These are phyloP conservation scores for Penicillium sp. DNA, from an alignment of 2,329 filamentous ascomycete species.

Conservation along the genomic window DNA sequence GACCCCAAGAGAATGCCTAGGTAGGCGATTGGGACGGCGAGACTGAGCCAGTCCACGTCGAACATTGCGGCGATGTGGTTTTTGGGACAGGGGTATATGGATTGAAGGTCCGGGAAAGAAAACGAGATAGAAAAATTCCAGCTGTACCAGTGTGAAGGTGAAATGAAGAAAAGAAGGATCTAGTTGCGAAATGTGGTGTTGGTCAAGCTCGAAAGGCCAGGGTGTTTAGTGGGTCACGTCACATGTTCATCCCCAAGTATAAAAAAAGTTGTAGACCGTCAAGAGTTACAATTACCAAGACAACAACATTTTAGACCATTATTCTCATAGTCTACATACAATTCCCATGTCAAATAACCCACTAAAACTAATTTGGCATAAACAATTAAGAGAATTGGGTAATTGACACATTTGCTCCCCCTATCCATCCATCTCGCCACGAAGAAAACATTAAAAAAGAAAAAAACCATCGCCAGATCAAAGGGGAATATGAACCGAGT, in stretches of 20 bases:
- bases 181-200: background rate
- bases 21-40: constrained; percentile 85
- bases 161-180: background rate
- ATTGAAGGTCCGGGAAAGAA: background rate
- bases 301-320: background rate
- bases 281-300: background rate
- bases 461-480: constrained; percentile 4
- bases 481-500: constrained; percentile 7
- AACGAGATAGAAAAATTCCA: background rate
- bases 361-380: constrained; percentile 1
- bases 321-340: constrained; percentile 9
- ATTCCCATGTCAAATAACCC: constrained; percentile 3
- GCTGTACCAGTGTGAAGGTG: background rate
- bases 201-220: constrained; percentile 23
- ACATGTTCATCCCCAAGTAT: constrained; percentile 18
- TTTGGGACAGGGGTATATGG: background rate
- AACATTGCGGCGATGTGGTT: constrained; percentile 42
- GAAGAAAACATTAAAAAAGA: background rate
- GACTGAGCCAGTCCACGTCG: constrained; percentile 70
- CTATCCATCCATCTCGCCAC: constrained; percentile 6
- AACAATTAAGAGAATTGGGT: constrained; percentile 5
- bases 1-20: constrained; percentile 82
- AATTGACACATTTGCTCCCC: constrained; percentile 11
- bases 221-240: constrained; percentile 29
- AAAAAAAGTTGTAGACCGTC: background rate